Evolutionary conservation across 345 rosid genomes (phyloP).

Genomic region (Hibiscus tridactylites): DNA sequence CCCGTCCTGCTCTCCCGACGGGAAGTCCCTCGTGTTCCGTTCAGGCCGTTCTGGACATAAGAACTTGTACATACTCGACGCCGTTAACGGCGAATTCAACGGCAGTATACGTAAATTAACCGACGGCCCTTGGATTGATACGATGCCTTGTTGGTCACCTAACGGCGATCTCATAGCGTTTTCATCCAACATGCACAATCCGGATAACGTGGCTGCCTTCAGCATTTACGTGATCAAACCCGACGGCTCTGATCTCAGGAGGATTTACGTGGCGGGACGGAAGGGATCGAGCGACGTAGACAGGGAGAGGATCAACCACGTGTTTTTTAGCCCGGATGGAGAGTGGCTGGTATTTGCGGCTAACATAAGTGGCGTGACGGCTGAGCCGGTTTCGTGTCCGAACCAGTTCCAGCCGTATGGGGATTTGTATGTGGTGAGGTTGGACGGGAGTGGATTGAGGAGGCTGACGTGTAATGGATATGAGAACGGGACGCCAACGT

Average conservation of each 20-base stretch:
- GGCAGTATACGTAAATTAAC: conserved; percentile 52
- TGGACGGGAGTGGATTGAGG: conserved; percentile 58
- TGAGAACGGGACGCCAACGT: conserved; percentile 82
- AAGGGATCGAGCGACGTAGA: conserved; percentile 44
- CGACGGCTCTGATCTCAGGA: conserved; percentile 55
- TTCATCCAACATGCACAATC: conserved; percentile 74
- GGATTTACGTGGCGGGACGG: conserved; percentile 49
- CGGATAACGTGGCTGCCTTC: conserved; percentile 24
- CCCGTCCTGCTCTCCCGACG: conserved; percentile 82
- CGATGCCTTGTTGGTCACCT: conserved; percentile 89
- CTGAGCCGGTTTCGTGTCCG: conserved; percentile 73
- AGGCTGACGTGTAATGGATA: conserved; percentile 84
- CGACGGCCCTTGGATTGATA: conserved; percentile 71
- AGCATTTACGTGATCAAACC: conserved; percentile 61
- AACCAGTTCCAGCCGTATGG: conserved; percentile 91
- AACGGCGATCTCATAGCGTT: conserved; percentile 81
- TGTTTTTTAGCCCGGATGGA: conserved; percentile 61
- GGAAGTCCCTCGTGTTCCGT: conserved; percentile 63
- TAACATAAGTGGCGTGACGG: conserved; percentile 53
- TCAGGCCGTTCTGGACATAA: conserved; percentile 74
- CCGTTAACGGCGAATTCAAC: conserved; percentile 50
- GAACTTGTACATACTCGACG: conserved; percentile 55
- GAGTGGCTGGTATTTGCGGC: conserved; percentile 65
- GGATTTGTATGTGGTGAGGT: conserved; percentile 43
- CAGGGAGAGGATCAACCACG: conserved; percentile 76